Evolutionary conservation across 495 filamentous ascomycete genomes (phyloP).

Genomic region (Penicillium subrubescens): DNA sequence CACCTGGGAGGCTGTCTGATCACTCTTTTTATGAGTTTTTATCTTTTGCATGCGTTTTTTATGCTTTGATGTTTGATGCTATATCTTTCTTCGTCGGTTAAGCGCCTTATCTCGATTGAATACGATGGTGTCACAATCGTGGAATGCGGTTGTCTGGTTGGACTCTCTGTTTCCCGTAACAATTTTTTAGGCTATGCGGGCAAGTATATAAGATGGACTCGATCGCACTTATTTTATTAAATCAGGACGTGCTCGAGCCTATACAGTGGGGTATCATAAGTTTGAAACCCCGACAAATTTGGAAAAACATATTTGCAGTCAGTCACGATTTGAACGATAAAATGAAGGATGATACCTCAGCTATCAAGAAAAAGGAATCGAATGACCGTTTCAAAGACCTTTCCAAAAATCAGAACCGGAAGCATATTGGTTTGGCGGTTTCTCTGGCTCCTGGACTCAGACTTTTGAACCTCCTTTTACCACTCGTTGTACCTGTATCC

Average conservation of each 20-base stretch:
- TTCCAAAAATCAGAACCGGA: no score
- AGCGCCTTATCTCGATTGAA: constrained; percentile 17
- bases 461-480: no score
- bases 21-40: constrained; percentile 31
- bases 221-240: not conserved
- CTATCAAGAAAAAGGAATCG: no score
- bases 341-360: no score
- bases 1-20: constrained; percentile 53
- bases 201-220: not conserved
- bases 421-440: no score
- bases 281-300: no score
- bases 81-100: constrained; percentile 8
- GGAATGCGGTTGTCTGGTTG: not conserved
- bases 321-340: no score
- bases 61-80: constrained; percentile 16
- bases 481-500: no score
- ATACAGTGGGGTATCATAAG: no score
- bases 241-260: not conserved
- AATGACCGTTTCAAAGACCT: no score
- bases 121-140: constrained; percentile 3
- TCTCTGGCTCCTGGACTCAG: no score
- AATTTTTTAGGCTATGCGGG: not conserved
- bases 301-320: no score
- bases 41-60: constrained; percentile 17
- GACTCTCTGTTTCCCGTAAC: not conserved